Evolutionary conservation across 2,329 filamentous ascomycete species (phyloP), one percentile per base, ranked within the genome.

Genomic region (Fusarium sp.): DNA sequence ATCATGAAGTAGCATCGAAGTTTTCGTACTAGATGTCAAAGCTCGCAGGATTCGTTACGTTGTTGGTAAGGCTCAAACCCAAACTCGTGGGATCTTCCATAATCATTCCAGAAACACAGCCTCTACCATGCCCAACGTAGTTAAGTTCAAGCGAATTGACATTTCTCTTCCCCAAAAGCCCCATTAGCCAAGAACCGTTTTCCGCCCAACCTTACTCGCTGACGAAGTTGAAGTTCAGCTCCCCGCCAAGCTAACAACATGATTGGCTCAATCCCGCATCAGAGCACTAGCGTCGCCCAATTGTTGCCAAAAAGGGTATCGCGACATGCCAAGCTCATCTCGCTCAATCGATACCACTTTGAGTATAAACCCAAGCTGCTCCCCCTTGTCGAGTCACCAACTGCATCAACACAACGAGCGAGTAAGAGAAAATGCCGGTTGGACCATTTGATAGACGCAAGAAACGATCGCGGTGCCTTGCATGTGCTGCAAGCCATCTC

Each of bases 401-500:
- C 19, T 21, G 12, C 21, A 38, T 12, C 25, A 19, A 50, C 33
- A 12, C 32, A 33, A 15, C 12, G 12, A 33, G 32, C 32, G 12
- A 13, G 12, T 33, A 33, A 33, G 32, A 33, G 18, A 67, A 58
- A 11, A 81, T 81, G 79, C 69, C 74, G 32, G 42, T 81, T 2
- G 81, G 81, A 0, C 81, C 81, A 4, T 83, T 82, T 40, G 82
- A 83, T 57, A 52, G 73, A 3, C 78, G 81, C 5, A 79, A 74
- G 52, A 80, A 75, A 59, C 74, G 78, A 35, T 82, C 77, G 5
- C 76, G 81, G 16, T 83, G 81, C 37, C 56, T 71, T 30, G 59
- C 72, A 9, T 83, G 81, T 47, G 74, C 76, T 6, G 53, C 63
- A 30, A 81, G 80, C 56, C 81, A 83, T 63, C 73, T 82, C 13